Conservation (phyloP, 495 filamentous ascomycete genomes). For the Xylona heveae region DNA sequence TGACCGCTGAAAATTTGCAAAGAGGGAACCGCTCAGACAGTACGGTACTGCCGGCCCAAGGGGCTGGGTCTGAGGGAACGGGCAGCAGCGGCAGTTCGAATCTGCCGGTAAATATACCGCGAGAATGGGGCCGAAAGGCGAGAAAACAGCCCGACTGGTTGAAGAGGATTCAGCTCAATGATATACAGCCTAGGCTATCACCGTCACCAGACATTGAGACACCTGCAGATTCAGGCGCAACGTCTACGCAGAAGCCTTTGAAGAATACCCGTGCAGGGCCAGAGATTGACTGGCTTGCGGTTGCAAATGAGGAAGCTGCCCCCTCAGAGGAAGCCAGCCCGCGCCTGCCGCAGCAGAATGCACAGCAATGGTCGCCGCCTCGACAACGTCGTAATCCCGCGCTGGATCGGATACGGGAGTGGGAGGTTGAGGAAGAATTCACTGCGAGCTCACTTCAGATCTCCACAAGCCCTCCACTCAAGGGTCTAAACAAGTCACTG, state of each 20-base stretch:
- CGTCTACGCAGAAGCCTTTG: constrained; percentile 5
- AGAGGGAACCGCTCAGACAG: constrained; percentile 1
- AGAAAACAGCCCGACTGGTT: constrained; percentile 31
- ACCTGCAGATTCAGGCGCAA: constrained; percentile 8
- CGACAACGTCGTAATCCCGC: constrained; percentile 16
- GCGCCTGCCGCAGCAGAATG: constrained; percentile 13
- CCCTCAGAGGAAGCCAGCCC: constrained; percentile 25
- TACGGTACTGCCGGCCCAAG: constrained; percentile 1
- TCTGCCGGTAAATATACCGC: constrained; percentile 31
- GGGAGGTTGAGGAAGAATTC: constrained; percentile 39
- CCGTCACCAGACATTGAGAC: constrained; percentile 5
- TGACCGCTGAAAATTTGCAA: constrained; percentile 3
- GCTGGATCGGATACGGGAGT: constrained; percentile 26
- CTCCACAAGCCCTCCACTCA: constrained; percentile 35
- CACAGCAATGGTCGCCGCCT: constrained; percentile 17
- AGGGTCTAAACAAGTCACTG: too few relatives aligned
- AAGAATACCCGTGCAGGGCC: constrained; percentile 5
- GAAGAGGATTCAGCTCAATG: constrained; percentile 14
- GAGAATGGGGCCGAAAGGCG: constrained; percentile 35
- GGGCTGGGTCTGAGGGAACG: constrained; percentile 6
- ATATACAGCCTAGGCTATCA: constrained; percentile 5
- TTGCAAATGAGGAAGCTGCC: constrained; percentile 19
- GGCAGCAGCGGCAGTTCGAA: constrained; percentile 19
- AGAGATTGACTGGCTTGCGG: constrained; percentile 11
- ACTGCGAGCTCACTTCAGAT: constrained; percentile 38